Conservation (phyloP, 768 basidiomycete genomes). For the Rubroboletus satanas region DNA sequence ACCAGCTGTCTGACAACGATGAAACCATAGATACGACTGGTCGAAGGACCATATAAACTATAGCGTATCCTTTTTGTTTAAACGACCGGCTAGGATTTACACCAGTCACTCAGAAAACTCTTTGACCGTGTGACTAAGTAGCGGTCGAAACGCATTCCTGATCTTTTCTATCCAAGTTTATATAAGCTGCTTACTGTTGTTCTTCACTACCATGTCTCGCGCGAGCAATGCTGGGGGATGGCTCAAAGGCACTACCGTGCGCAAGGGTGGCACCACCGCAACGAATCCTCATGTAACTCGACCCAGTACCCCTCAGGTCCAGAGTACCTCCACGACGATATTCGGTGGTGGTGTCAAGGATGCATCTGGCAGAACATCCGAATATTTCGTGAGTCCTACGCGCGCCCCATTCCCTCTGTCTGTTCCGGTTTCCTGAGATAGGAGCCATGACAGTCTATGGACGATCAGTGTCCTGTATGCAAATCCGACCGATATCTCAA, state of each 20-base stretch:
- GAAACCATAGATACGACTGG: too few relatives aligned
- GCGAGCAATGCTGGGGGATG: conserved; percentile 37
- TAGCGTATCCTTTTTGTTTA: too few relatives aligned
- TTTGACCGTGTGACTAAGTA: too few relatives aligned
- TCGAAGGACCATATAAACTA: too few relatives aligned
- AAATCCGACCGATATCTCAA: conserved; percentile 95
- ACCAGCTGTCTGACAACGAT: too few relatives aligned
- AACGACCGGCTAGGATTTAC: too few relatives aligned
- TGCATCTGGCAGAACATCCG: conserved; percentile 74
- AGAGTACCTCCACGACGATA: conserved; percentile 68
- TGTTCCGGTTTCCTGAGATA: conserved; percentile 10
- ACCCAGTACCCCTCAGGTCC: conserved; percentile 62
- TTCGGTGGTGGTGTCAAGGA: conserved; percentile 87
- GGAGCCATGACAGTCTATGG: conserved; percentile 56
- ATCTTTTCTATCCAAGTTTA: conserved; percentile 3
- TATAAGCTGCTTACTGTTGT: conserved; percentile 5
- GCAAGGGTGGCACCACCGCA: conserved; percentile 53
- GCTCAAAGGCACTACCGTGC: conserved; percentile 73
- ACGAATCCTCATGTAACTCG: conserved; percentile 47
- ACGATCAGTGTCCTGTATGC: conserved; percentile 96
- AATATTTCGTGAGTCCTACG: conserved; percentile 63
- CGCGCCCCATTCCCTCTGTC: neutral
- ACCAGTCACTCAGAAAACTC: too few relatives aligned
- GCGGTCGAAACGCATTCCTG: too few relatives aligned
- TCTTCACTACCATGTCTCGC: conserved; percentile 29